phyloP scores from a whole-genome alignment of 805 yeast species.

The Schwanniomyces pseudopolymorphus region DNA sequence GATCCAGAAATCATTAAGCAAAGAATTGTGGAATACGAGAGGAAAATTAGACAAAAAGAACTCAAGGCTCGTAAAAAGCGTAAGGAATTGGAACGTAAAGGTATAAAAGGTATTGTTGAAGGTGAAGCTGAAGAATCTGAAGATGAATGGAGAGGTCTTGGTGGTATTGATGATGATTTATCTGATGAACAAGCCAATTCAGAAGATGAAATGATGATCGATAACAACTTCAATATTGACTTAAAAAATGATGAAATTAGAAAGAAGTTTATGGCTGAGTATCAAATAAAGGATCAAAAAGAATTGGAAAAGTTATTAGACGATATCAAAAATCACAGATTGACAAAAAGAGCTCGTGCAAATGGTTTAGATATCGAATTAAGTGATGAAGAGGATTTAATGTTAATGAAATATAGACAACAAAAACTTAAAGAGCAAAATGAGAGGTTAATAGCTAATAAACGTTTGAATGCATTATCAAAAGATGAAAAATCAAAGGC shows the following conservation, averaged over 20 bases:
- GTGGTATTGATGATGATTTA: slow-evolving; percentile 66
- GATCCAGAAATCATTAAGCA: slow-evolving; percentile 21
- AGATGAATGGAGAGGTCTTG: slow-evolving; percentile 83
- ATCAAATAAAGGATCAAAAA: slow-evolving; percentile 59
- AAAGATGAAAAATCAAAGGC: slow-evolving; percentile 61
- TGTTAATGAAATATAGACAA: slow-evolving; percentile 45
- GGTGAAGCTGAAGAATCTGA: slow-evolving; percentile 88
- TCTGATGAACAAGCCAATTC: slow-evolving; percentile 61
- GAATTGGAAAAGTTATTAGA: slow-evolving; percentile 65
- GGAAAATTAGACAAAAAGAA: slow-evolving; percentile 34
- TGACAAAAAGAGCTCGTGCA: slow-evolving; percentile 55
- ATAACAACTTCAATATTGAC: slow-evolving; percentile 60
- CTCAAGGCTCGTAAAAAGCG: slow-evolving; percentile 32
- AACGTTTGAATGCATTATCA: slow-evolving; percentile 41
- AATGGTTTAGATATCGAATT: slow-evolving; percentile 60
- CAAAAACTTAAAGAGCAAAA: slow-evolving; percentile 48
- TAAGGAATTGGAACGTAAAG: slow-evolving; percentile 57
- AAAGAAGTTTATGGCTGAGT: slow-evolving; percentile 56
- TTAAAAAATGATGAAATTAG: slow-evolving; percentile 60
- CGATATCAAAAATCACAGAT: slow-evolving; percentile 71
- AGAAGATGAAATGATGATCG: slow-evolving; percentile 77
- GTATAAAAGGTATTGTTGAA: slow-evolving; percentile 62
- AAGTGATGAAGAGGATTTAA: slow-evolving; percentile 74
- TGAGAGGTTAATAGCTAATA: slow-evolving; percentile 47
- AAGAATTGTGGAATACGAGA: slow-evolving; percentile 39